These are phyloP conservation scores for Coniochaeta ligniaria DNA, from an alignment of 2,329 filamentous ascomycete species.

Conservation along the genomic window DNA sequence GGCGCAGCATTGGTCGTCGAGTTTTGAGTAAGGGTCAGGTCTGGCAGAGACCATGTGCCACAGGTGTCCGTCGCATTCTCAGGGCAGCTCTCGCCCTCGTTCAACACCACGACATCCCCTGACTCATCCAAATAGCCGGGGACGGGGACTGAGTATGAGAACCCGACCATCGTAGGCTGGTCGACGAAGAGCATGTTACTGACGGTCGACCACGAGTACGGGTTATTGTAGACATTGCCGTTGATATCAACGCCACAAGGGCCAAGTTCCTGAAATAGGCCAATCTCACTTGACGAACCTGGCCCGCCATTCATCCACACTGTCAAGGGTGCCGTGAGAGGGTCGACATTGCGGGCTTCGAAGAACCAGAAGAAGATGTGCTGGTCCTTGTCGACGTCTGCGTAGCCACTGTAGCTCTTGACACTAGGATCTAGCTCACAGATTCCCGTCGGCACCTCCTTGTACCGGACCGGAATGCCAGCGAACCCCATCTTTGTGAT, in stretches of 20 bases:
- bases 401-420: constrained; percentile 34
- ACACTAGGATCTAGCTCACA: constrained; percentile 34
- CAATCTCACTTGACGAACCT: constrained; percentile 45
- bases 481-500: constrained; percentile 23
- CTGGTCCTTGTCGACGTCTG: constrained; percentile 28
- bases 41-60: constrained; percentile 47
- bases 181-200: constrained; percentile 55
- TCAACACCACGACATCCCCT: constrained; percentile 31
- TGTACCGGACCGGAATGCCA: constrained; percentile 35
- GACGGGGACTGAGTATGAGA: constrained; percentile 36
- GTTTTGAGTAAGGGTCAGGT: constrained; percentile 43
- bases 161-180: constrained; percentile 52
- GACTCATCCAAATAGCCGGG: constrained; percentile 22
- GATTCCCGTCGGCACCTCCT: constrained; percentile 36
- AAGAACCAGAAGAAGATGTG: constrained; percentile 44
- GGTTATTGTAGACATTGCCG: constrained; percentile 41
- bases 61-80: constrained; percentile 40
- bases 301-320: constrained; percentile 48
- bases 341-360: constrained; percentile 36
- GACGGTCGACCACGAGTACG: constrained; percentile 52
- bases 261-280: constrained; percentile 41
- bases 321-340: constrained; percentile 36
- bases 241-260: constrained; percentile 32
- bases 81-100: constrained; percentile 35
- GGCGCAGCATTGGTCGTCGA: constrained; percentile 45